Conservation (phyloP, 2,329 filamentous ascomycete species). For the Fusarium sp. region DNA sequence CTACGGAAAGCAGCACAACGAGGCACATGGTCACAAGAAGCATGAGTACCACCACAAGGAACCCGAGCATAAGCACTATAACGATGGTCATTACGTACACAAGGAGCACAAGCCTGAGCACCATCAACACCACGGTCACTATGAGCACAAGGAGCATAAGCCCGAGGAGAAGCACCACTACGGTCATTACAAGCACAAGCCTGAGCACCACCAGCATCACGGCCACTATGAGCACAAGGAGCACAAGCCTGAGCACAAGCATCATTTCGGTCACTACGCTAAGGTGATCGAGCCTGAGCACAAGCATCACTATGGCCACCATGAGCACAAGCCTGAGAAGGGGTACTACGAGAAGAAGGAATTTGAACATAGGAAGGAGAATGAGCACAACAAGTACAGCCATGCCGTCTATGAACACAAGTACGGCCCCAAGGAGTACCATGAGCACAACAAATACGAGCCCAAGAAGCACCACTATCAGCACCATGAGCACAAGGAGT, state of each 20-base stretch:
- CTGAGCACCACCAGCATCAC: background rate
- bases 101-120: background rate
- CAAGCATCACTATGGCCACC: background rate
- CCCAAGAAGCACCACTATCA: background rate
- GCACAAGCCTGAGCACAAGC: background rate
- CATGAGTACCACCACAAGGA: background rate
- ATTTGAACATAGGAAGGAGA: background rate
- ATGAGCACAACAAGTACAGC: background rate
- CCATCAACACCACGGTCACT: too few species aligned
- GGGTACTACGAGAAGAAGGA: background rate
- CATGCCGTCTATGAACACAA: constrained; percentile 1
- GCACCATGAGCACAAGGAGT: background rate
- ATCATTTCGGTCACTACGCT: background rate
- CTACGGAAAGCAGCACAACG: constrained; percentile 1
- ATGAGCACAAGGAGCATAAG: background rate
- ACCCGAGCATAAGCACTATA: background rate
- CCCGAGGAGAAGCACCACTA: background rate
- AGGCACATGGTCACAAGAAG: background rate
- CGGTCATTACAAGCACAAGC: background rate
- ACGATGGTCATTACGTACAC: background rate
- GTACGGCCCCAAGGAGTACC: background rate
- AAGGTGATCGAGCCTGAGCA: background rate
- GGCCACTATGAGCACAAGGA: background rate
- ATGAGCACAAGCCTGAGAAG: constrained; percentile 8
- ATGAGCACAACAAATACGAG: background rate